These are phyloP conservation scores for Verticillium alfalfae DNA, from an alignment of 2,329 filamentous ascomycete genomes.

Conservation along the genomic window DNA sequence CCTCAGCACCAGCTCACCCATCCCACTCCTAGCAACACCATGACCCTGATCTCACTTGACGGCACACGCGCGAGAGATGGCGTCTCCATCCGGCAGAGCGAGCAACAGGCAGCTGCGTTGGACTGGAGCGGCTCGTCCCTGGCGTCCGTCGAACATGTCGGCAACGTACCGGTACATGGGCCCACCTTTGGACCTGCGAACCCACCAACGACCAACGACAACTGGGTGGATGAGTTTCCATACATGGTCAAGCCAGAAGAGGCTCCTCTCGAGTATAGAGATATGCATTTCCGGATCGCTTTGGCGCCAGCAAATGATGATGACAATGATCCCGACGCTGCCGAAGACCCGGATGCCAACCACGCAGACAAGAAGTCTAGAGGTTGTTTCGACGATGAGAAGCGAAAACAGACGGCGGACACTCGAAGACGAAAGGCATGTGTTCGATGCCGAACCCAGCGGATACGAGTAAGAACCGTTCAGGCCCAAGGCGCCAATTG, in stretches of 20 bases:
- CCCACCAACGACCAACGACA: not conserved
- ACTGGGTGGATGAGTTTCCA: not conserved
- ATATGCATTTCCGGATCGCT: not conserved
- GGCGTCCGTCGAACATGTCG: not conserved
- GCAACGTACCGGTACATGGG: not conserved
- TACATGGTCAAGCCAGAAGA: not conserved
- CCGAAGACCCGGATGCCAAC: not conserved
- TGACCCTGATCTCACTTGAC: not conserved
- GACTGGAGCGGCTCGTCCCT: not conserved
- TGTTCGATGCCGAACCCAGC: conserved; percentile 39
- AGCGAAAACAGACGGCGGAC: conserved; percentile 23
- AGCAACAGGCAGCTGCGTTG: not conserved
- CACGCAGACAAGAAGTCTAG: not conserved
- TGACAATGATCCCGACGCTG: not conserved
- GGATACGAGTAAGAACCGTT: conserved; percentile 29
- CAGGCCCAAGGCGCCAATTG: not conserved
- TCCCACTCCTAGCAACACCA: not conserved
- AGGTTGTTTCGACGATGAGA: conserved; percentile 14
- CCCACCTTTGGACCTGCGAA: not conserved
- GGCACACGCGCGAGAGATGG: not conserved
- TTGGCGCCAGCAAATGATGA: not conserved
- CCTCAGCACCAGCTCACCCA: not conserved
- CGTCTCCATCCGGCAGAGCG: not conserved
- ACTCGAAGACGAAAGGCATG: conserved; percentile 33
- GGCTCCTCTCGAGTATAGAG: not conserved